A percentile compares a stretch with the other conserved stretches of the same genome.
These are phyloP conservation scores for Acanthamoeba culbertsoni DNA, from an alignment of 208 protist species.

Conservation along the genomic window DNA sequence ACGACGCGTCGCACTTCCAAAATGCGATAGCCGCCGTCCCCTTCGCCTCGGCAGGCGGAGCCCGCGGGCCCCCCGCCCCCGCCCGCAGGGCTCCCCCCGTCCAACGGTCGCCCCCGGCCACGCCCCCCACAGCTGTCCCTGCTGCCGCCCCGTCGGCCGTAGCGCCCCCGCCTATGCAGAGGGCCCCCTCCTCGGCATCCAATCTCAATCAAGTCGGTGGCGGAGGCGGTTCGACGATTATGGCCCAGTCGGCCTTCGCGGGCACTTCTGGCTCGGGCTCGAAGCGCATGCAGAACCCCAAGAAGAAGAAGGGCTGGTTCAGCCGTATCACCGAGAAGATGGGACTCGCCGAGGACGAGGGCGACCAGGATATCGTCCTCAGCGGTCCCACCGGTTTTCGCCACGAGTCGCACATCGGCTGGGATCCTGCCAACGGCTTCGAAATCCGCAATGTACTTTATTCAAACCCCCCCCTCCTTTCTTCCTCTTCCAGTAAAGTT, in stretches of 20 bases:
- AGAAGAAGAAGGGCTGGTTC: constrained; percentile 44
- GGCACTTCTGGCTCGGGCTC: not conserved
- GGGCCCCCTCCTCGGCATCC: not conserved
- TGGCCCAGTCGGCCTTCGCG: not conserved
- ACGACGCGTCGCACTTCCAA: not conserved
- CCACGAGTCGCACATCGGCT: constrained; percentile 73
- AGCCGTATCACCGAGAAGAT: constrained; percentile 14
- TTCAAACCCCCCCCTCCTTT: not conserved
- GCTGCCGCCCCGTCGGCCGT: not conserved
- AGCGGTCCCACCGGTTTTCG: constrained; percentile 67
- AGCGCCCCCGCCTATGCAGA: too few species aligned
- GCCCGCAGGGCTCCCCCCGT: too few species aligned
- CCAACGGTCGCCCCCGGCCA: not conserved
- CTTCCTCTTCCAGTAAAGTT: constrained; percentile 22
- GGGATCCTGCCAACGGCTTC: constrained; percentile 63
- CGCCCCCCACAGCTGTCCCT: not conserved
- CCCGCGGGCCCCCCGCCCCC: too few species aligned
- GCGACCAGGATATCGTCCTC: not conserved
- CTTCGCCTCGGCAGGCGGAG: too few species aligned
- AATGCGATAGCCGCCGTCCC: not conserved
- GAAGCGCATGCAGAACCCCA: not conserved
- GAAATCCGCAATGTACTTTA: constrained; percentile 39
- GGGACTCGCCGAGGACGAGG: not conserved
- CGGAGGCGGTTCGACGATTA: not conserved
- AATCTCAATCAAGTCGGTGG: not conserved